A percentile compares a stretch with the other conserved stretches of the same genome.
Evolutionary conservation across 345 rosid species (phyloP).

Genomic region (Populus ilicifolia): DNA sequence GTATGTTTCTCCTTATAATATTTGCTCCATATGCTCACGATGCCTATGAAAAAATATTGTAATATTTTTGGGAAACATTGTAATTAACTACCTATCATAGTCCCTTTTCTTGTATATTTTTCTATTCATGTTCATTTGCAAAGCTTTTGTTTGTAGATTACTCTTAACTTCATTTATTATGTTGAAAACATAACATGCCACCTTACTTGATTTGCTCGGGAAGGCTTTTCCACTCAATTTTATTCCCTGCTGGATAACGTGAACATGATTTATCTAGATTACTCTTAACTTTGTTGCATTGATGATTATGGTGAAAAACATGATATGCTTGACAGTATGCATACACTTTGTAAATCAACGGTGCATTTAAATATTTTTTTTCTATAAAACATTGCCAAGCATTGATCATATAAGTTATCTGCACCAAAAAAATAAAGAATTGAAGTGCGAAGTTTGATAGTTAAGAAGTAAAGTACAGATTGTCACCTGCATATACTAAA

Average conservation of each 20-base stretch:
- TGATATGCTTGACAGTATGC: background rate
- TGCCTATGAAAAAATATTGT: background rate
- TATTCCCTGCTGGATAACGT: too few species aligned
- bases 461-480: background rate
- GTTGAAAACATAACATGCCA: too few species aligned
- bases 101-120: background rate
- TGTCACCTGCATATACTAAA: background rate
- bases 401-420: background rate
- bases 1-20: background rate
- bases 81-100: background rate
- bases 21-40: background rate
- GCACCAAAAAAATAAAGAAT: background rate
- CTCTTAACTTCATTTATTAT: too few species aligned
- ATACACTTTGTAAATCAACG: background rate
- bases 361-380: background rate
- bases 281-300: background rate
- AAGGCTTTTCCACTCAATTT: too few species aligned
- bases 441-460: background rate
- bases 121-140: background rate
- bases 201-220: too few species aligned
- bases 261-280: too few species aligned
- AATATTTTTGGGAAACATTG: background rate
- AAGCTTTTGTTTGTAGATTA: background rate
- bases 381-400: background rate
- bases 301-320: background rate